Base-by-base conservation (phyloP, 1,139 yeast species). In the Candida labiduridarum region DNA sequence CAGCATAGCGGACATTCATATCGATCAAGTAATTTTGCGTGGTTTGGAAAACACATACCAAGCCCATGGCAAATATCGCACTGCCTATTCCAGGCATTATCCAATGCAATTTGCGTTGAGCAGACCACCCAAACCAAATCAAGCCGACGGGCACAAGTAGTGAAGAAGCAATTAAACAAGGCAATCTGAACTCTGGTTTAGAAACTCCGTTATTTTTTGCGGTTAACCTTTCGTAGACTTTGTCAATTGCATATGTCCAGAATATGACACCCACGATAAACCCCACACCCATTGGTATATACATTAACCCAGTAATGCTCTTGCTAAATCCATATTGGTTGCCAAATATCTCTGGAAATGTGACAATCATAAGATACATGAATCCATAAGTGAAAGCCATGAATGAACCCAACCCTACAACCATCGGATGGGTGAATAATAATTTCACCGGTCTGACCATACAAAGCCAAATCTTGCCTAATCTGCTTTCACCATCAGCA, bases 121-220 rank as follows among this genome's bases (percentile, higher is more conserved):
- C 79, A 25, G 76, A 70, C 79, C 80, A 76, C 14, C 80, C 80
- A 54, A 72, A 76, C 78, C 78, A 74, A 18, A 76, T 56, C 48
- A 75, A 65, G 2, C 79, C 79, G 12, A 73, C 57, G 2, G 80
- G 78, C 40, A 75, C 68, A 39, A 71, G 59, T 8, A 68, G 50
- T 1, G 78, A 69, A 11, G 72, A 70, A 4, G 67, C 64, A 49
- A 74, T 64, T 31, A 76, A 61, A 54, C 78, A 73, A 4, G 80
- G 80, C 41, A 76, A 61, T 49, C 79, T 63, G 53, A 59, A 76
- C 54, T 76, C 80, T 1, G 80, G 80, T 54, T 74, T 74, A 12
- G 72, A 59, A 1, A 66, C 67, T 1, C 77, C 79, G 9, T 65
- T 62, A 52, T 76, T 74, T 39, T 58, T 62, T 2, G 50, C 64